Evolutionary conservation across 495 filamentous ascomycete genomes (phyloP).

Genomic region (Penicillium chermesinum): DNA sequence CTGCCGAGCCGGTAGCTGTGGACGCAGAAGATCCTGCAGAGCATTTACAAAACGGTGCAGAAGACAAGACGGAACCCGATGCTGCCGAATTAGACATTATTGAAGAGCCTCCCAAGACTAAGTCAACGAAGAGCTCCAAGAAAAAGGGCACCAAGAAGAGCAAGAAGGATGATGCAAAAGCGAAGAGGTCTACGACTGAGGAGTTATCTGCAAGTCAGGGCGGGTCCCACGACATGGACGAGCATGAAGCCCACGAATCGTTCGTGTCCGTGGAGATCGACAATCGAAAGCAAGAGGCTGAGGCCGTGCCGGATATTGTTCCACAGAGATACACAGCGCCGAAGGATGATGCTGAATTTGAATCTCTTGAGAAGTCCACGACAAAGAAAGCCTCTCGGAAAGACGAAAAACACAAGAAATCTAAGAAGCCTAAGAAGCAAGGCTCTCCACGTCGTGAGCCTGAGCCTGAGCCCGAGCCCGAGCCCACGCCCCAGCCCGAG

Average conservation of each 20-base stretch:
- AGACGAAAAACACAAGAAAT: conserved; percentile 44
- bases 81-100: neutral
- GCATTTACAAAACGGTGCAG: conserved; percentile 2
- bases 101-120: conserved; percentile 29
- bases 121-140: conserved; percentile 20
- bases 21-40: neutral
- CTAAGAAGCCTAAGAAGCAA: conserved; percentile 44
- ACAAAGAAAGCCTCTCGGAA: conserved; percentile 33
- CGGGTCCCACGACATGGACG: conserved; percentile 31
- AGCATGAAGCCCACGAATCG: conserved; percentile 34
- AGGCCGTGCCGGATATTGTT: neutral
- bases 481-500: conserved; percentile 28
- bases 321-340: conserved; percentile 18
- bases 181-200: conserved; percentile 15
- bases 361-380: conserved; percentile 14
- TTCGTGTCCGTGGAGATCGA: conserved; percentile 35
- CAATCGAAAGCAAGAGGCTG: conserved; percentile 13
- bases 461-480: conserved; percentile 25
- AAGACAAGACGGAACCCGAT: neutral
- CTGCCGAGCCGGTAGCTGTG: conserved; percentile 4
- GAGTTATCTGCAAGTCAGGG: conserved; percentile 25
- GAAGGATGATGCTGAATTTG: conserved; percentile 20
- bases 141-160: conserved; percentile 26
- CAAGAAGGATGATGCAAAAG: conserved; percentile 26
- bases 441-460: conserved; percentile 3